Evolutionary conservation across 1,284 basidiomycete genomes (phyloP).

Genomic region (Mycena citricolor): DNA sequence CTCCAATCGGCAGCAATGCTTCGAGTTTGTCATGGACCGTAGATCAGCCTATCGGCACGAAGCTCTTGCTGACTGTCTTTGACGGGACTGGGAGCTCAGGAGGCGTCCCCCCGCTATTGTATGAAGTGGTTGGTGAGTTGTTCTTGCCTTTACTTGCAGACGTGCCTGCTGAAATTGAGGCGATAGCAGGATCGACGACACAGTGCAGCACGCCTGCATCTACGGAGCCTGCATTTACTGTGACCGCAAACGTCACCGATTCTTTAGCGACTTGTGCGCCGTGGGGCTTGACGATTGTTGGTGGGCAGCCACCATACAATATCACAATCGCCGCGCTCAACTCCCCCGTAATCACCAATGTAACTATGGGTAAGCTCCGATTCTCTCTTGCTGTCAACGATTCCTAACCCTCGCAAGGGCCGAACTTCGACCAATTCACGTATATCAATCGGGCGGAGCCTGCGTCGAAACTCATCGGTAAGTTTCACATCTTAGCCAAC

Average conservation of each 20-base stretch:
- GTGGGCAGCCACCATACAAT: constrained; percentile 34
- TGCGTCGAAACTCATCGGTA: constrained; percentile 31
- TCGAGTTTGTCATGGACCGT: constrained; percentile 31
- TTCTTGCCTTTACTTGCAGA: constrained; percentile 2
- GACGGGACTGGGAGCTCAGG: constrained; percentile 31
- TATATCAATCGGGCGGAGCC: constrained; percentile 36
- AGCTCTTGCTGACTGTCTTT: constrained; percentile 30
- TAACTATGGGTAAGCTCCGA: constrained; percentile 30
- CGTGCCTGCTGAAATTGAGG: constrained; percentile 2
- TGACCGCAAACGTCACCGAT: constrained; percentile 33
- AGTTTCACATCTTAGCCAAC: constrained; percentile 14
- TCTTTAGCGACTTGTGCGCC: constrained; percentile 32
- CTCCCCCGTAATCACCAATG: constrained; percentile 31
- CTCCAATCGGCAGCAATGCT: constrained; percentile 29
- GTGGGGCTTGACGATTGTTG: constrained; percentile 33
- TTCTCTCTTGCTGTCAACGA: neutral
- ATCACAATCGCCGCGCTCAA: constrained; percentile 29
- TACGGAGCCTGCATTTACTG: constrained; percentile 24
- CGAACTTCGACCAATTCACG: constrained; percentile 31
- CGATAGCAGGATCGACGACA: constrained; percentile 24
- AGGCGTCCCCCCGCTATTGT: constrained; percentile 26
- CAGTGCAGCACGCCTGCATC: constrained; percentile 30
- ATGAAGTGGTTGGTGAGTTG: constrained; percentile 27
- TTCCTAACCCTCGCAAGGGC: constrained; percentile 9
- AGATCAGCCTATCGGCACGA: constrained; percentile 29